Evolutionary conservation across 768 basidiomycete genomes (phyloP).

Genomic region (Rhizopogon vesiculosus): DNA sequence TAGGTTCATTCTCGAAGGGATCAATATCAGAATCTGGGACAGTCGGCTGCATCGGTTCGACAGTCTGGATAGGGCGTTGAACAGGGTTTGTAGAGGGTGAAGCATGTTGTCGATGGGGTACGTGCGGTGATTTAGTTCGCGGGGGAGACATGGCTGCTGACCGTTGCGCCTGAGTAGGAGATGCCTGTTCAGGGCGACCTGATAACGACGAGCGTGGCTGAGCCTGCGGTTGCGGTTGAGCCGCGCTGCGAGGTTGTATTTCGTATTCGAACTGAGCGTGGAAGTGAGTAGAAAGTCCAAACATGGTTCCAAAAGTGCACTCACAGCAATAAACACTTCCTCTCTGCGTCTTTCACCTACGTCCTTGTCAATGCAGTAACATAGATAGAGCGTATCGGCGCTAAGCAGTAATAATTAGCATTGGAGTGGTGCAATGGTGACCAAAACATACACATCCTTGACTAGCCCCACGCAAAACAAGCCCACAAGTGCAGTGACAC

Average conservation of each 20-base stretch:
- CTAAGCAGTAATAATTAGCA: constrained; percentile 23
- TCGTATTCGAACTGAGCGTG: constrained; percentile 36
- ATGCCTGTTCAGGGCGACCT: not conserved
- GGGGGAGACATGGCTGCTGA: not conserved
- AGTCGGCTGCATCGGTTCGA: constrained; percentile 11
- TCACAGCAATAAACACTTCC: constrained; percentile 53
- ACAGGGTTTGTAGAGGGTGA: constrained; percentile 4
- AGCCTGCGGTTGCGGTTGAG: constrained; percentile 11
- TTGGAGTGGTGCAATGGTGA: not conserved
- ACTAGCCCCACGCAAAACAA: constrained; percentile 81
- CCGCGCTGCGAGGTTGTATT: constrained; percentile 14
- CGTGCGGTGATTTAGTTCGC: not conserved
- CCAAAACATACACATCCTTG: constrained; percentile 57
- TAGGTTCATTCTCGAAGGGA: constrained; percentile 28
- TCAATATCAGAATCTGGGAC: constrained; percentile 27
- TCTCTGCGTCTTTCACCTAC: constrained; percentile 43
- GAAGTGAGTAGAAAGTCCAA: constrained; percentile 4
- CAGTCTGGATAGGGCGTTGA: constrained; percentile 3
- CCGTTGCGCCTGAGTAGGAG: not conserved
- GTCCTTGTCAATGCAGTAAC: constrained; percentile 62
- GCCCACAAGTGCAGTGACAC: constrained; percentile 76
- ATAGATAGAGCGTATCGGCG: constrained; percentile 62
- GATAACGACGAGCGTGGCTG: constrained; percentile 4
- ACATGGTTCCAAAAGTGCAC: constrained; percentile 12
- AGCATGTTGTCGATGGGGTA: constrained; percentile 8